These are phyloP conservation scores for Wickerhamiella infanticola DNA, from an alignment of 1,139 yeast genomes.

Conservation along the genomic window DNA sequence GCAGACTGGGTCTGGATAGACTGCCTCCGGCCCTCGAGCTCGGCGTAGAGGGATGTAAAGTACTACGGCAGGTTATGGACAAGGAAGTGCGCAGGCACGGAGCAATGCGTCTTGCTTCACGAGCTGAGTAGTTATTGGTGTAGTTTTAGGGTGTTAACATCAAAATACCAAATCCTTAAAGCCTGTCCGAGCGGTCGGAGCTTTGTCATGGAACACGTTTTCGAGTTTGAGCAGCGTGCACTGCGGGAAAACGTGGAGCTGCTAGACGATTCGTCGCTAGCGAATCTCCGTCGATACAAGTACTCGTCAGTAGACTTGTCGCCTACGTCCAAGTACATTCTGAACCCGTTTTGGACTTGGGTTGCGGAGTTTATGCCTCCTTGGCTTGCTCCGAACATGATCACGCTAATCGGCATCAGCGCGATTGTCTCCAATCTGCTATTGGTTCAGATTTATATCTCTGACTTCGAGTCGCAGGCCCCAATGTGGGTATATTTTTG, in stretches of 20 bases:
- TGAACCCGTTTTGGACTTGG: constrained; percentile 58
- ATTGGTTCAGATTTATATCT: constrained; percentile 43
- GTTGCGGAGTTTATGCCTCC: constrained; percentile 53
- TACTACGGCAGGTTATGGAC: constrained; percentile 76
- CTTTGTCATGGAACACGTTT: constrained; percentile 11
- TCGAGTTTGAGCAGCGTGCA: constrained; percentile 15
- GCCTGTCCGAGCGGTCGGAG: neutral
- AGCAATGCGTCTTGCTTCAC: neutral
- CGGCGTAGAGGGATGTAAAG: constrained; percentile 80
- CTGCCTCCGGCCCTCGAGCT: constrained; percentile 65
- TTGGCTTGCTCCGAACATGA: constrained; percentile 65
- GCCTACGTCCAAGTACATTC: constrained; percentile 42
- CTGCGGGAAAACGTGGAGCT: constrained; percentile 13
- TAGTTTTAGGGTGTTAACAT: neutral
- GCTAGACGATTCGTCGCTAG: constrained; percentile 13
- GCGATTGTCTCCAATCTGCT: constrained; percentile 41
- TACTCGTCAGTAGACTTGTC: constrained; percentile 52
- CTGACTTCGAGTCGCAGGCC: constrained; percentile 29
- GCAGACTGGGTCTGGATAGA: constrained; percentile 69
- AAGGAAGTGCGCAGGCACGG: constrained; percentile 43
- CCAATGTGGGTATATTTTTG: constrained; percentile 58
- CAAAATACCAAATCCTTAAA: too few species aligned
- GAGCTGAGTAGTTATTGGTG: neutral
- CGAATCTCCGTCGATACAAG: constrained; percentile 14
- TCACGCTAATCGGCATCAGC: constrained; percentile 49